Conservation (phyloP, 805 yeast genomes). For the Maudiozyma serrabonitensis region DNA sequence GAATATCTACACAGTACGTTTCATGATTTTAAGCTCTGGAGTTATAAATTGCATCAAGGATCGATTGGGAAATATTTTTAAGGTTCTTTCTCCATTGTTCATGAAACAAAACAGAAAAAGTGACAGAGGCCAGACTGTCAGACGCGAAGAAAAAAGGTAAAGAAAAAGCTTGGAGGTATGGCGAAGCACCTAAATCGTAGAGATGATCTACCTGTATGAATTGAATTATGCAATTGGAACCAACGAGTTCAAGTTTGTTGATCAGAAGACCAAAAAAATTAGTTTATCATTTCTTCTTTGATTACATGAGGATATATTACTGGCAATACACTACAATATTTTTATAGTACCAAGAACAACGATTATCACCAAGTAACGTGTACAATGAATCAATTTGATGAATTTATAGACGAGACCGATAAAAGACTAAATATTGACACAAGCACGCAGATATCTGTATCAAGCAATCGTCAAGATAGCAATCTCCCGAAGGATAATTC, state of each 20-base stretch:
- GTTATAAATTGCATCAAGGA: too few species aligned
- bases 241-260: too few species aligned
- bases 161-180: too few species aligned
- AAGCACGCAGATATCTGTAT: conserved; percentile 19
- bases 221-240: too few species aligned
- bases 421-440: conserved; percentile 29
- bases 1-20: neutral
- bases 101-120: neutral
- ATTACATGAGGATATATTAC: too few species aligned
- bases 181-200: too few species aligned
- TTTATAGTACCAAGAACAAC: neutral
- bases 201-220: too few species aligned
- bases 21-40: too few species aligned
- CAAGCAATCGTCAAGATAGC: neutral
- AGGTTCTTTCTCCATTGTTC: neutral
- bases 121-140: neutral
- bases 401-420: conserved; percentile 31
- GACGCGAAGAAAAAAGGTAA: neutral
- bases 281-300: too few species aligned
- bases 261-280: too few species aligned
- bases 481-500: neutral
- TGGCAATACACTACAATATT: too few species aligned
- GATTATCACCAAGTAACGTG: neutral
- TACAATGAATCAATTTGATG: conserved; percentile 28
- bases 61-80: too few species aligned